Evolutionary conservation across 2,329 filamentous ascomycete genomes (phyloP).

Genomic region (Aspergillus oerlinghausenensis): DNA sequence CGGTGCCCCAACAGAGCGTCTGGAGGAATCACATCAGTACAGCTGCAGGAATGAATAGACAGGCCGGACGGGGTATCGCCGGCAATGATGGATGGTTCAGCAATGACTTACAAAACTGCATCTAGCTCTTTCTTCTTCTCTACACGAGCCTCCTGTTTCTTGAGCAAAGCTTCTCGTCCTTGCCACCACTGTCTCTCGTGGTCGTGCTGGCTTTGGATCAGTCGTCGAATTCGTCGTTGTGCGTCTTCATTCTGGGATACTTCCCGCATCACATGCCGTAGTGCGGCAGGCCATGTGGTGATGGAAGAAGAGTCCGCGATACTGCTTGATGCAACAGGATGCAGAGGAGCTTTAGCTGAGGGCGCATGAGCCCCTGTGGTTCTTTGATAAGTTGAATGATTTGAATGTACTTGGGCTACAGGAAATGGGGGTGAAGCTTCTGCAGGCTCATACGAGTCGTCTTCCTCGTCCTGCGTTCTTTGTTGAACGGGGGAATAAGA

Average conservation of each 20-base stretch:
- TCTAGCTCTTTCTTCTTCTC: conserved; percentile 53
- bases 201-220: conserved; percentile 60
- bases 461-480: conserved; percentile 2
- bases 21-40: conserved; percentile 15
- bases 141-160: conserved; percentile 48
- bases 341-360: conserved; percentile 6
- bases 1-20: conserved; percentile 44
- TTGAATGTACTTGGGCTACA: neutral
- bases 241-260: conserved; percentile 44
- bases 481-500: neutral
- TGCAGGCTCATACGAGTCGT: conserved; percentile 17
- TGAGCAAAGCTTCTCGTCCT: conserved; percentile 48
- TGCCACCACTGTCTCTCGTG: conserved; percentile 60
- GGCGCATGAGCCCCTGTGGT: neutral
- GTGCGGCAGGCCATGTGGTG: conserved; percentile 48
- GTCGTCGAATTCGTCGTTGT: conserved; percentile 46
- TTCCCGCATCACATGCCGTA: conserved; percentile 49
- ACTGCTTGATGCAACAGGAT: neutral
- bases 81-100: neutral
- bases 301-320: conserved; percentile 43
- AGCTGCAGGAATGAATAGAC: neutral
- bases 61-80: neutral
- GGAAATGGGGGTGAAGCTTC: conserved; percentile 6
- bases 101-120: conserved; percentile 48
- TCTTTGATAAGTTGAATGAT: neutral